Evolutionary conservation across 352 stramenopile genomes (phyloP).

Genomic region (Pythium brassicae): DNA sequence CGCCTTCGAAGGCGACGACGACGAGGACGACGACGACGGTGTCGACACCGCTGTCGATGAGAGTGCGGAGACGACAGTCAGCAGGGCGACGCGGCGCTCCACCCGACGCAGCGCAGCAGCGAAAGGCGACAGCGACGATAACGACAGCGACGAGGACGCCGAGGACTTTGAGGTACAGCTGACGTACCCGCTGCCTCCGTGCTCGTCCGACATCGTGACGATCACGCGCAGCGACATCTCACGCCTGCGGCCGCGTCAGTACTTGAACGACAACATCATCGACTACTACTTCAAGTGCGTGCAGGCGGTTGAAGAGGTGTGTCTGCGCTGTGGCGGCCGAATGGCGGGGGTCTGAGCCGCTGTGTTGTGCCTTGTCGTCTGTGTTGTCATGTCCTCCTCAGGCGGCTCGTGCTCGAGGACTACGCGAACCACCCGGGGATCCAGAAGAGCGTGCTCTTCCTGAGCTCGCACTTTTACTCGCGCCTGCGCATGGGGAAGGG

Average conservation of each 20-base stretch:
- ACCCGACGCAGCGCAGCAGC: not conserved
- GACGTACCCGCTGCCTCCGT: slow-evolving; percentile 72
- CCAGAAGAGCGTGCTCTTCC: slow-evolving; percentile 70
- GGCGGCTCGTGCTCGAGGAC: slow-evolving; percentile 52
- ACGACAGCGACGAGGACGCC: slow-evolving; percentile 20
- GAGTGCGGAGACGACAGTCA: not conserved
- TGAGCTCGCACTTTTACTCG: slow-evolving; percentile 81
- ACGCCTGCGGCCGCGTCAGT: slow-evolving; percentile 62
- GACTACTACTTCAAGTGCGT: slow-evolving; percentile 90
- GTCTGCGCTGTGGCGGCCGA: too few relatives aligned
- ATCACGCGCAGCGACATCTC: slow-evolving; percentile 60
- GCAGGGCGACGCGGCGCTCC: not conserved
- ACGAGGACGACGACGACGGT: not conserved
- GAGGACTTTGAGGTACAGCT: slow-evolving; percentile 34
- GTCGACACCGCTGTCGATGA: not conserved
- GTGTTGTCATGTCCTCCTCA: slow-evolving; percentile 9
- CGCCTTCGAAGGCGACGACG: not conserved
- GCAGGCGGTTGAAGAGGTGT: not conserved
- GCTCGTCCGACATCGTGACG: slow-evolving; percentile 67
- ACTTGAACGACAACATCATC: slow-evolving; percentile 92
- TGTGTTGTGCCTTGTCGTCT: not conserved
- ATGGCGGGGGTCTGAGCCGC: not conserved
- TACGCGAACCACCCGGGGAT: slow-evolving; percentile 32
- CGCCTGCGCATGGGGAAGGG: slow-evolving; percentile 47
- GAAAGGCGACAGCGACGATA: slow-evolving; percentile 27